A percentile compares a stretch with the other conserved stretches of the same genome.
Evolutionary conservation across 768 basidiomycete genomes (phyloP).

Genomic region (Auriscalpium vulgare): DNA sequence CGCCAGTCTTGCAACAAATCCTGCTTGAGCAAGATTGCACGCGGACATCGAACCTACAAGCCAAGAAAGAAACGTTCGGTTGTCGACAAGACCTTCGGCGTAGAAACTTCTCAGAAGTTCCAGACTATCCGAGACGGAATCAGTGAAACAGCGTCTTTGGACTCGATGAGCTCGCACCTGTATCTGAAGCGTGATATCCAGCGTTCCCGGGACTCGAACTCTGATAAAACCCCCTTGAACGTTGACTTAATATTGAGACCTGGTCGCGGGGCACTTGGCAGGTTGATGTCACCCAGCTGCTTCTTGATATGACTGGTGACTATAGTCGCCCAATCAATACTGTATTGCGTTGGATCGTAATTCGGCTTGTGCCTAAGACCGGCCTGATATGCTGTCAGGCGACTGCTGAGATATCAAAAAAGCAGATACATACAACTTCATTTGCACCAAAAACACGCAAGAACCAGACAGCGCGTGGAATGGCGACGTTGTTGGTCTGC

Average conservation of each 20-base stretch:
- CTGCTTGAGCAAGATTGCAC: slow-evolving; percentile 77
- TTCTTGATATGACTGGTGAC: slow-evolving; percentile 80
- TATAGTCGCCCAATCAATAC: slow-evolving; percentile 77
- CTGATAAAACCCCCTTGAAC: slow-evolving; percentile 75
- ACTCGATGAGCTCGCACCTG: slow-evolving; percentile 36
- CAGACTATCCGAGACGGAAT: slow-evolving; percentile 35
- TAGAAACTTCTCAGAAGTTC: slow-evolving; percentile 70
- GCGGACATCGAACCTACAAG: slow-evolving; percentile 67
- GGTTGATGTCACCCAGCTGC: slow-evolving; percentile 66
- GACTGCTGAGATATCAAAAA: background rate
- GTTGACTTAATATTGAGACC: slow-evolving; percentile 77
- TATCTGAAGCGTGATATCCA: slow-evolving; percentile 80
- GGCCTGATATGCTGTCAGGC: slow-evolving; percentile 33
- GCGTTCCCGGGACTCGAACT: slow-evolving; percentile 56
- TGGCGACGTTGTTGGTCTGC: slow-evolving; percentile 68
- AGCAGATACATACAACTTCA: slow-evolving; percentile 52
- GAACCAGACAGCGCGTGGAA: slow-evolving; percentile 82
- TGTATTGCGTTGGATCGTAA: slow-evolving; percentile 81
- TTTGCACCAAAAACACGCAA: slow-evolving; percentile 81
- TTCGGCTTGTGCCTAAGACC: slow-evolving; percentile 69
- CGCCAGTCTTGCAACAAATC: slow-evolving; percentile 64
- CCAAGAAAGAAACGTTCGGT: slow-evolving; percentile 70
- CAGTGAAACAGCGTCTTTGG: background rate
- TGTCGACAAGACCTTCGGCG: slow-evolving; percentile 73
- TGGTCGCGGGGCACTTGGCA: slow-evolving; percentile 71